phyloP scores from a whole-genome alignment of 495 filamentous ascomycete genomes.

The Penicillium riverlandense region DNA sequence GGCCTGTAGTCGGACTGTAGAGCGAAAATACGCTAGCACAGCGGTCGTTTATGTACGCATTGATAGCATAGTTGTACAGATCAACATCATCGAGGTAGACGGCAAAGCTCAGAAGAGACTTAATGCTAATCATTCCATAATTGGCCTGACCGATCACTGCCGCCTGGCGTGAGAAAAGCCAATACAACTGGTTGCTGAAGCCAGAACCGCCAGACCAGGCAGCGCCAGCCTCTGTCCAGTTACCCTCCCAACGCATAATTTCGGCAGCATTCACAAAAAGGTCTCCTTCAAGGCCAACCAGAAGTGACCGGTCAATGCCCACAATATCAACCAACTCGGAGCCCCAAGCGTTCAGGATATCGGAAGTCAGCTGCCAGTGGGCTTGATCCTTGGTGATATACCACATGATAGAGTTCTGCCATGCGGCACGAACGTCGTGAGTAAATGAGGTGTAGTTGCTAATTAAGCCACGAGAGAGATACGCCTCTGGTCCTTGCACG shows the following conservation, averaged over 20 bases:
- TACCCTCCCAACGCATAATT: slow-evolving; percentile 33
- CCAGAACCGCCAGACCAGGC: slow-evolving; percentile 24
- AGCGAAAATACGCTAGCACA: slow-evolving; percentile 18
- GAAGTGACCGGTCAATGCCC: slow-evolving; percentile 22
- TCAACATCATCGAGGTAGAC: slow-evolving; percentile 32
- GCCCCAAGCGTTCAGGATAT: slow-evolving; percentile 30
- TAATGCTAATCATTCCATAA: slow-evolving; percentile 12
- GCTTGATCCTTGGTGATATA: slow-evolving; percentile 25
- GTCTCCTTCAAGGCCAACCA: slow-evolving; percentile 25
- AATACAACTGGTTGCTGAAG: slow-evolving; percentile 32
- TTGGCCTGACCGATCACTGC: slow-evolving; percentile 24
- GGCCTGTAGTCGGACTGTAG: slow-evolving; percentile 19
- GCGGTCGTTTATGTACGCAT: slow-evolving; percentile 20
- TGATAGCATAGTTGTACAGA: slow-evolving; percentile 26
- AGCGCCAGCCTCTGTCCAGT: slow-evolving; percentile 26
- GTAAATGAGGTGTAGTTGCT: slow-evolving; percentile 28
- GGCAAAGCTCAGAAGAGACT: slow-evolving; percentile 26
- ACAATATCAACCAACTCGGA: slow-evolving; percentile 22
- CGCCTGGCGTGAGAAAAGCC: slow-evolving; percentile 26
- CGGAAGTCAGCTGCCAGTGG: slow-evolving; percentile 21
- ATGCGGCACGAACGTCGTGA: slow-evolving; percentile 25
- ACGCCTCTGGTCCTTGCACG: slow-evolving; percentile 19
- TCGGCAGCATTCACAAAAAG: slow-evolving; percentile 30
- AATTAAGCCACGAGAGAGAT: slow-evolving; percentile 16
- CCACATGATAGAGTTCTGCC: slow-evolving; percentile 32